These are phyloP conservation scores for Oryza punctata DNA, from an alignment of 176 grass and related monocot species.

Conservation along the genomic window DNA sequence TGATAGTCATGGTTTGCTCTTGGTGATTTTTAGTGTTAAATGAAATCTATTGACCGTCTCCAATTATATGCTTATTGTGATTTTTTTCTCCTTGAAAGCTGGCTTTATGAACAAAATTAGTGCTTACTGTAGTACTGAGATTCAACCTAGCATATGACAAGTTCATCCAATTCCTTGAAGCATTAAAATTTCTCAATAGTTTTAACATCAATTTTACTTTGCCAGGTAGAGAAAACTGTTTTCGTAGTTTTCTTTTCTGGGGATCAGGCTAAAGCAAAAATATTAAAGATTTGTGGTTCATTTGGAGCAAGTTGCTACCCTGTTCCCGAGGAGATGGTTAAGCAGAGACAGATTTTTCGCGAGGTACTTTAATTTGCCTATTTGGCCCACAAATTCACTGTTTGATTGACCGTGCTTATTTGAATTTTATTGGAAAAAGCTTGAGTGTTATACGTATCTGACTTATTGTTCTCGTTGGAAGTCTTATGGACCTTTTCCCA, in stretches of 20 bases:
- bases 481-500: background rate
- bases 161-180: conserved; percentile 5
- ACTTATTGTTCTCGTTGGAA: background rate
- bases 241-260: conserved; percentile 99
- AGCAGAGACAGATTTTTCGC: conserved; percentile 87
- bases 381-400: conserved; percentile 1
- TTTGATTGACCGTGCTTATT: background rate
- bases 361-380: conserved; percentile 62
- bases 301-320: conserved; percentile 98
- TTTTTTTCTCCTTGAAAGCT: conserved; percentile 17
- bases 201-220: conserved; percentile 31
- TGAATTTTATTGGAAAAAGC: background rate
- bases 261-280: conserved; percentile 87
- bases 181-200: conserved; percentile 25
- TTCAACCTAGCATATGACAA: background rate
- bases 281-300: conserved; percentile 89
- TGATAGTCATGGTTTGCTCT: conserved; percentile 44
- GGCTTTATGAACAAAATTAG: background rate
- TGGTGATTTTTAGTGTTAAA: conserved; percentile 36
- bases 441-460: background rate
- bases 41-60: background rate
- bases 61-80: conserved; percentile 21
- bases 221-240: conserved; percentile 93
- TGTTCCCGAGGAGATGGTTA: conserved; percentile 86
- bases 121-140: conserved; percentile 13